phyloP scores from a whole-genome alignment of 208 protist genomes.

The Lotmaria passim region DNA sequence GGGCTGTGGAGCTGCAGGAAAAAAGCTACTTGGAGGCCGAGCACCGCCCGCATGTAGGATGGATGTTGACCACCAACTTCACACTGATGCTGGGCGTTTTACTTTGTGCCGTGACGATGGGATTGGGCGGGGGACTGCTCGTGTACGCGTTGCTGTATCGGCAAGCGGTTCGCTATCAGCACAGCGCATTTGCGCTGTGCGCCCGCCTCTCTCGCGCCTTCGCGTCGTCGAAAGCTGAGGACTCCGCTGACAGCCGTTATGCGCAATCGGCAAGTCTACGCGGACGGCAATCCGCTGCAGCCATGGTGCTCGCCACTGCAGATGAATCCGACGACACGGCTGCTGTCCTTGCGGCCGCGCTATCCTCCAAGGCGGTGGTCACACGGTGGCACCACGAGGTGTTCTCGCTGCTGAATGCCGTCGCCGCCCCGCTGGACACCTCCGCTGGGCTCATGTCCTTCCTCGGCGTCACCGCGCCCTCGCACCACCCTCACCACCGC shows the following conservation, averaged over 20 bases:
- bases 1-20: constrained; percentile 32
- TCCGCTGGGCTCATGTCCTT: not conserved
- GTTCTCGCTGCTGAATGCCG: not conserved
- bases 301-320: no score
- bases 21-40: not conserved
- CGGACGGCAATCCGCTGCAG: no score
- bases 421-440: constrained; percentile 2
- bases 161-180: constrained; percentile 20
- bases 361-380: no score
- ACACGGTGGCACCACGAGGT: constrained; percentile 28
- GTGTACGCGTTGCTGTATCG: constrained; percentile 25
- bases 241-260: not conserved
- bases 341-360: no score
- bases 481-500: not conserved
- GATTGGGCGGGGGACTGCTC: constrained; percentile 3
- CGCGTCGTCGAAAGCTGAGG: not conserved
- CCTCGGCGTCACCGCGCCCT: not conserved
- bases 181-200: constrained; percentile 25
- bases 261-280: not conserved
- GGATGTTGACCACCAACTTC: constrained; percentile 28
- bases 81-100: constrained; percentile 22
- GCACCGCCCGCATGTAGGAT: constrained; percentile 11
- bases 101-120: constrained; percentile 20
- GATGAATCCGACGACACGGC: no score
- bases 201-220: constrained; percentile 1